Evolutionary conservation across 1,284 basidiomycete species (phyloP), one percentile per base, ranked within the genome.

Genomic region (Bondarzewia mesenterica): DNA sequence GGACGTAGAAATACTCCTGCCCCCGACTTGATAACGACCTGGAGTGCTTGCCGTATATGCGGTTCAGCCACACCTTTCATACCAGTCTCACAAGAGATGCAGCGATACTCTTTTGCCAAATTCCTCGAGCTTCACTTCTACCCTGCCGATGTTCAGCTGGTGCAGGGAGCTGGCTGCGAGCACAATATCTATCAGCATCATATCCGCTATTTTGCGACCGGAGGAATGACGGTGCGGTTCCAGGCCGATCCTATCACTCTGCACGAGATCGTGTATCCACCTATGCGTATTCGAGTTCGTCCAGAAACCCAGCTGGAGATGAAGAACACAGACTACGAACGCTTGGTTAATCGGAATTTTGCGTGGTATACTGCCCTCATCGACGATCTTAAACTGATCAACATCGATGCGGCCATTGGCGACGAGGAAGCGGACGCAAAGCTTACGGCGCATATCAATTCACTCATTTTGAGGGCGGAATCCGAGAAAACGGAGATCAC

Each of bases 171-270:
- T 52, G 82, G 85, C 2, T 99, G 96, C 63, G 76, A 85, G 47
- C 96, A 99, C 66, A 96, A 99, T 61, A 90, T 94, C 48, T 96
- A 93, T 63, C 80, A 86, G 52, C 85, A 97, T 59, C 93, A 98
- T 58, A 83, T 93, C 51, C 85, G 96, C 38, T 98, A 92, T 66
- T 97, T 98, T 65, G 87, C 90, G 15, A 79, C 75, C 36, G 80
- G 78, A 54, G 82, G 84, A 2, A 85, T 89, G 81, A 93, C 92
- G 3, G 81, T 99, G 25, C 85, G 90, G 14, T 93, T 99, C 61
- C 89, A 94, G 60, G 78, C 92, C 12, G 92, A 97, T 58, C 77
- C 82, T 1, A 80, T 98, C 50, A 72, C 78, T 15, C 67, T 95
- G 22, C 87, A 90, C 57, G 94, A 99, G 62, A 75, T 97, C 25